Base-by-base conservation (phyloP, 371 early-diverging fungal genomes). In the Apophysomyces sp. region DNA sequence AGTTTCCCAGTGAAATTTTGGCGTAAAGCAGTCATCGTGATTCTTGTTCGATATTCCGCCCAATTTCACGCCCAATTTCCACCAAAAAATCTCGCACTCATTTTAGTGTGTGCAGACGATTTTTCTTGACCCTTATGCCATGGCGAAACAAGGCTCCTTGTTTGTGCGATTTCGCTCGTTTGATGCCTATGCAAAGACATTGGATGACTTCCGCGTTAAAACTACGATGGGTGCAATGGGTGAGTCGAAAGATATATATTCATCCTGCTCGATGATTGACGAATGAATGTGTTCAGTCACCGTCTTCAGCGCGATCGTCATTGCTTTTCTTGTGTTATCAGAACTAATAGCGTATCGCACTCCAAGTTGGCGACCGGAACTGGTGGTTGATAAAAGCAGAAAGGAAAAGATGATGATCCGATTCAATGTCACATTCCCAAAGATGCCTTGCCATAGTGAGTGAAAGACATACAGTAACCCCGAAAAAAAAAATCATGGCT, bases 171-270 rank as follows among this genome's bases (percentile, higher is more conserved):
- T 90, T 52, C 78, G 83, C 39, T 79, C 82, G 63, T 90, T 95
- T 61, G 98, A 98, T 69, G 95, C 94, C 11, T 98, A 96, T 68
- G 98, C 98, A 16, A 98, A 98, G 68, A 95, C 98, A 2, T 80
- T 95, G 27, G 98, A 98, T 61, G 97, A 98, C 73, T 96, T 98
- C 74, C 87, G 93, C 55, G 83, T 94, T 32, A 92, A 92, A 74
- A 97, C 98, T 12, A 79, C 82, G 21, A 77, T 92, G 1, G 98
- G 97, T 54, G 97, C 94, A 13, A 61, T 77, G 44, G 89, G 94
- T 93, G 87, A 40, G 64, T 41, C 21, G 54, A 8, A 24, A 31
- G 4, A 12, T 28, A 12, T 18, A 15, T 1, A 15, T 34, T 29
- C 21, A 6, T 15, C 8, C 24, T 21, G 41, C 9, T n/a, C 13